These are phyloP conservation scores for Taxawa tesnikishii DNA, from an alignment of 2,329 filamentous ascomycete species.

Conservation along the genomic window DNA sequence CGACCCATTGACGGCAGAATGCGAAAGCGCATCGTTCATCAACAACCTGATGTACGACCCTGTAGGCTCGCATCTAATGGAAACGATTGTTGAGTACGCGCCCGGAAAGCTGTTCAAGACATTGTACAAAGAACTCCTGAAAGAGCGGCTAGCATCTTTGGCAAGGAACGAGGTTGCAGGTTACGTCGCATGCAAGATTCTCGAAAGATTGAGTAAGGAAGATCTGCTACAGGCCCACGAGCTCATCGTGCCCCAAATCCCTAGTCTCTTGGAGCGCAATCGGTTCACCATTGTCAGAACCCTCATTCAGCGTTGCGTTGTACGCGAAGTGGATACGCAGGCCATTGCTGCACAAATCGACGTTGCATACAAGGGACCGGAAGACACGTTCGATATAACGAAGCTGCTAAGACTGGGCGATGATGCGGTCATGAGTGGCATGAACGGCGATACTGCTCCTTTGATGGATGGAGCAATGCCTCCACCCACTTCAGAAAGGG, in stretches of 20 bases:
- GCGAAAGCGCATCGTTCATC: constrained; percentile 67
- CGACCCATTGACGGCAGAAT: constrained; percentile 59
- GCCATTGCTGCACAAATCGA: constrained; percentile 46
- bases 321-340: constrained; percentile 48
- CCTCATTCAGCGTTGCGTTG: constrained; percentile 69
- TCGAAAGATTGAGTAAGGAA: constrained; percentile 77
- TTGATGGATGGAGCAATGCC: constrained; percentile 13
- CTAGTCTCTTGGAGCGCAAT: constrained; percentile 59
- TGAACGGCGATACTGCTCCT: constrained; percentile 4
- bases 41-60: constrained; percentile 80
- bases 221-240: constrained; percentile 65
- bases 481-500: constrained; percentile 3
- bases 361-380: constrained; percentile 39
- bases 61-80: constrained; percentile 79
- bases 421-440: constrained; percentile 7
- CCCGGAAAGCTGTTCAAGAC: constrained; percentile 87
- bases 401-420: constrained; percentile 49
- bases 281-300: constrained; percentile 70
- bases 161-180: constrained; percentile 82
- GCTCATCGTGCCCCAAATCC: constrained; percentile 60
- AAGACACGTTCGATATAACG: constrained; percentile 40
- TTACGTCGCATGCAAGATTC: constrained; percentile 71
- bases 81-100: constrained; percentile 68
- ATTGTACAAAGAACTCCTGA: constrained; percentile 69
- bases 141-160: constrained; percentile 64